Base-by-base conservation (phyloP, 2,329 filamentous ascomycete species). In the Neofusicoccum kwambonambiense region DNA sequence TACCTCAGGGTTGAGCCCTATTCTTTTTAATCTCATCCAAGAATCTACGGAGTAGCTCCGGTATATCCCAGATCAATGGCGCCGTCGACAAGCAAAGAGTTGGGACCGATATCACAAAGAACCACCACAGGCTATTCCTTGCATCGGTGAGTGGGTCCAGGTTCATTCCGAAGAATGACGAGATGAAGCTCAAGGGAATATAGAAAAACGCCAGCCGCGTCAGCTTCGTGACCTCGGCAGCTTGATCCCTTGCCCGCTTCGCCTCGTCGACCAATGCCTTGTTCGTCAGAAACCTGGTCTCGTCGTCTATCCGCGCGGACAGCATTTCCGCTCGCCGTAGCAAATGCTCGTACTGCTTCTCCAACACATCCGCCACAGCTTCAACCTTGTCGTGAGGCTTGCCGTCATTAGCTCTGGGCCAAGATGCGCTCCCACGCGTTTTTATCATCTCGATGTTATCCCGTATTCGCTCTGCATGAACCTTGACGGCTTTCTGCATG, bases 201-300 rank as follows among this genome's bases (percentile, higher is more conserved):
- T 68, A 74, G 63, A 74, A 61, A 41, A 71, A 69, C 9, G 73
- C 72, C 17, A 75, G 66, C 34, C 65, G 45, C 4, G 73, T 74
- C 62, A 73, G 62, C 64, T 71, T 74, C 42, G 68, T 69, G 15
- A 75, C 52, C 42, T 66, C 52, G 51, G 68, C 60, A 35, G 73
- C 70, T 63, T 75, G 71, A 56, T 69, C 51, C 41, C 73, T 69
- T 2, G 69, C 67, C 60, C 69, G 67, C 35, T 67, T 63, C 12
- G 73, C 69, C 64, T 74, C 72, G 31, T 65, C 64, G 34, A 74
- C 67, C 7, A 63, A 64, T 17, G 67, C 67, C 35, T 68, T 67
- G 49, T 73, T 74, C 67, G 73, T 72, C 34, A 69, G 51, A 13
- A 66, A 64, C 13, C 35, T 50, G 19, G 63, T 49, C 39, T 54